phyloP scores from a whole-genome alignment of 2,329 filamentous ascomycete species.

The Apiospora aurea region DNA sequence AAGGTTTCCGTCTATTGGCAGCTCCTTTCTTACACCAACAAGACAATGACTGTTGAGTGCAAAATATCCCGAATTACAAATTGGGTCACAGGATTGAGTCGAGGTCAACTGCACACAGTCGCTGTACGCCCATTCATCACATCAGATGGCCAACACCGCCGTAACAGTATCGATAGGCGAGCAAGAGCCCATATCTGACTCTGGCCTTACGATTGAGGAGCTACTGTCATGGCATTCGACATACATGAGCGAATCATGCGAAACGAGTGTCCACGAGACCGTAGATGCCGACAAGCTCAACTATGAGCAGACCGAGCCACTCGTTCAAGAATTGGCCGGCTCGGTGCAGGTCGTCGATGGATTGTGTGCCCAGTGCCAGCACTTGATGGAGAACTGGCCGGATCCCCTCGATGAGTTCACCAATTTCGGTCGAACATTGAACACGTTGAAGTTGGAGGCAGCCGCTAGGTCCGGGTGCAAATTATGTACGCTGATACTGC shows the following conservation, averaged over 20 bases:
- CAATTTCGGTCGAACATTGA: not conserved
- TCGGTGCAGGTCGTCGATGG: not conserved
- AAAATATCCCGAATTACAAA: no score
- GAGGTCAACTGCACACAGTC: no score
- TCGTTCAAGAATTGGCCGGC: not conserved
- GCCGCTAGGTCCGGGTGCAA: not conserved
- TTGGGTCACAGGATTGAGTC: no score
- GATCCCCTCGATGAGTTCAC: no score
- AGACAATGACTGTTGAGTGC: no score
- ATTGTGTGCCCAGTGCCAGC: not conserved
- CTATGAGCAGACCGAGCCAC: not conserved
- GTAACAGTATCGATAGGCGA: not conserved
- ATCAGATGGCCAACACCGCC: not conserved
- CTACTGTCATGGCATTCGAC: not conserved
- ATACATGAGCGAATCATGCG: not conserved
- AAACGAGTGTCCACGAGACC: not conserved
- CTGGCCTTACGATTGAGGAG: not conserved
- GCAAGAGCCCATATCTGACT: not conserved
- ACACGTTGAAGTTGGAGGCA: not conserved
- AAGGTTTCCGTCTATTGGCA: no score
- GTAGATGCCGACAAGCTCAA: not conserved
- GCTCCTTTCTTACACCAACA: no score
- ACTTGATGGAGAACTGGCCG: not conserved
- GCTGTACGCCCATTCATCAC: not conserved
- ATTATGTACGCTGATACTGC: not conserved